A percentile compares a stretch with the other conserved stretches of the same genome.
Evolutionary conservation across 2,329 filamentous ascomycete genomes (phyloP).

Genomic region (Alternaria gansuensis): DNA sequence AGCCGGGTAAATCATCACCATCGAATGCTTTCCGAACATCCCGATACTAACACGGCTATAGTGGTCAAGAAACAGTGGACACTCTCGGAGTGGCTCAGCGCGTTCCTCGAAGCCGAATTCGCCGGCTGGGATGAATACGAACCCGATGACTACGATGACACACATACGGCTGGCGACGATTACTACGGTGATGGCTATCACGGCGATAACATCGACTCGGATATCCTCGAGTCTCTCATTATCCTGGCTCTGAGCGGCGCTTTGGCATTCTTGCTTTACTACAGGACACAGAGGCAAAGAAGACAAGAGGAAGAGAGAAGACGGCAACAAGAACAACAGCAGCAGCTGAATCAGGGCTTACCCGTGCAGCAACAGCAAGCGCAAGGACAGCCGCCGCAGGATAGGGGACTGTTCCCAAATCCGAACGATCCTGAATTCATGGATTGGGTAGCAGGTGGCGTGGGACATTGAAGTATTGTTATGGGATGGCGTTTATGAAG

Average conservation of each 20-base stretch:
- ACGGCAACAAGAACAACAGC: constrained; percentile 41
- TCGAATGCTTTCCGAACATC: not conserved
- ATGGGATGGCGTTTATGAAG: not conserved
- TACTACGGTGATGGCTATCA: constrained; percentile 66
- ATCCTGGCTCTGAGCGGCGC: constrained; percentile 80
- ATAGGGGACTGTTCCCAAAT: constrained; percentile 70
- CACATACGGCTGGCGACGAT: constrained; percentile 55
- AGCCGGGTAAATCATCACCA: constrained; percentile 70
- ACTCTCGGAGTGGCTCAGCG: constrained; percentile 83
- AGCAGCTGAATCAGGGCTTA: constrained; percentile 40
- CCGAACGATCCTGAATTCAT: constrained; percentile 73
- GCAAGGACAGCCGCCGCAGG: constrained; percentile 45
- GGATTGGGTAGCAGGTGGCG: constrained; percentile 73
- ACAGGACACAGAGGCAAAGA: constrained; percentile 71
- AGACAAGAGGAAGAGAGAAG: constrained; percentile 55
- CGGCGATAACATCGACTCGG: constrained; percentile 72
- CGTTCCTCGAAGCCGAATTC: constrained; percentile 74
- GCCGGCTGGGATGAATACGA: constrained; percentile 67
- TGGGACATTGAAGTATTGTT: constrained; percentile 63
- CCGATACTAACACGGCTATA: constrained; percentile 46
- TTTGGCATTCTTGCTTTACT: constrained; percentile 81
- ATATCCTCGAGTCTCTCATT: constrained; percentile 82
- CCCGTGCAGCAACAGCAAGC: constrained; percentile 37
- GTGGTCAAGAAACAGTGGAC: constrained; percentile 77
- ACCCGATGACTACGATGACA: constrained; percentile 57